Evolutionary conservation across 75 land plant genomes (phyloP).

Genomic region (Sequoiadendron giganteum): DNA sequence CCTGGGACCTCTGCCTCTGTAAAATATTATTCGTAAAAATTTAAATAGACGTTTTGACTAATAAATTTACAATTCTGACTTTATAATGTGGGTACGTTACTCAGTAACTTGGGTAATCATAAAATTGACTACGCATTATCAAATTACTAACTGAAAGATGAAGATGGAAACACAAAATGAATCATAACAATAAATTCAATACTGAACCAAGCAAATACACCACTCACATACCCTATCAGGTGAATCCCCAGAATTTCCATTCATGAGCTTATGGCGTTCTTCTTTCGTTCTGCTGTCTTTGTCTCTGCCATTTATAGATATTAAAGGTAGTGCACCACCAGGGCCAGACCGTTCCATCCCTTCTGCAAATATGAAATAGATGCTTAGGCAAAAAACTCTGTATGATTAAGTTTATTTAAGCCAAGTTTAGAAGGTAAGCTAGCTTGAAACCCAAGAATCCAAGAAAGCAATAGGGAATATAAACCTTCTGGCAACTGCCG

Average conservation of each 20-base stretch:
- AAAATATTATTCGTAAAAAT: not conserved
- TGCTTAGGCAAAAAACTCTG: not conserved
- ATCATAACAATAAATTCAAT: not conserved
- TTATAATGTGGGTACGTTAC: not conserved
- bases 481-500: constrained; percentile 68
- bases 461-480: not conserved
- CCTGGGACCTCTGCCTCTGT: constrained; percentile 71
- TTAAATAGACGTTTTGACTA: constrained; percentile 5
- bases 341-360: constrained; percentile 53
- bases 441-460: not conserved
- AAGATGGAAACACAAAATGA: not conserved
- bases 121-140: not conserved
- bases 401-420: not conserved
- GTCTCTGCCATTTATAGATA: constrained; percentile 57
- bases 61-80: not conserved
- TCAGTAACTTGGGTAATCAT: not conserved
- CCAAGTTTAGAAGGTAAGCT: not conserved
- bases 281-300: constrained; percentile 76
- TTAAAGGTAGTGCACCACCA: constrained; percentile 33
- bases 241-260: constrained; percentile 62
- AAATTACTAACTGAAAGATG: not conserved
- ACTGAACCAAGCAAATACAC: not conserved
- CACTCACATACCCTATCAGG: constrained; percentile 45
- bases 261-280: constrained; percentile 69
- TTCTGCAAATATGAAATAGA: constrained; percentile 36